Base-by-base conservation (phyloP, 2,329 filamentous ascomycete species). In the Coniochaeta hoffmannii region DNA sequence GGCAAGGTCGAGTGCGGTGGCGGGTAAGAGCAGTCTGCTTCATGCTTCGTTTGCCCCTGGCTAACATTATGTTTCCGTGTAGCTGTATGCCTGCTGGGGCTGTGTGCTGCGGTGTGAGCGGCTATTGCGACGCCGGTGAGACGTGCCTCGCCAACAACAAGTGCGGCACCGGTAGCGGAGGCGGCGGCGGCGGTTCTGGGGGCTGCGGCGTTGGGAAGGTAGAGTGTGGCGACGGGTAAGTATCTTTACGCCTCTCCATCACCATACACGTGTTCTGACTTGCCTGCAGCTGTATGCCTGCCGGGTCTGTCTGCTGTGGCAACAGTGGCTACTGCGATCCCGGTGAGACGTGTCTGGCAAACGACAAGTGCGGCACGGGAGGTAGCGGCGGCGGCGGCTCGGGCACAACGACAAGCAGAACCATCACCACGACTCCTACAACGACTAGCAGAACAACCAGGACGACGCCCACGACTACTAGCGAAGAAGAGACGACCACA, bases 121-220 rank as follows among this genome's bases (percentile, higher is more conserved):
- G 61, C 15, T 69, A 68, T 57, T 71, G 69, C 53, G 59, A 66
- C 9, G 58, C 60, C n/a, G 68, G 67, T 24, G 55, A 69, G 41
- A 60, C 55, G 4, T 70, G 68, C 54, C 63, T 59, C 1, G 22
- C 55, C 1, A 57, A 64, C 11, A 60, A 61, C 2, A 59, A 52
- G 28, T 71, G 68, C 38, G 55, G 1, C 38, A 58, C 44, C 51
- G 59, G 22, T 57, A 60, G 17, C 15, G 54, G 60, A 26, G 58
- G 60, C 2, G 55, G 60, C 6, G 64, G 63, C 4, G 58, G 60
- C n/a, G 60, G 61, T n/a, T n/a, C n/a, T n/a, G n/a, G n/a, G n/a
- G n/a, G n/a, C n/a, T n/a, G n/a, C n/a, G n/a, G n/a, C n/a, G 36
- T 22, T n/a, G 36, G 36, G 6, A 41, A 41, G 19, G 36, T 41